A percentile compares a stretch with the other conserved stretches of the same genome.
Evolutionary conservation across 352 stramenopile species (phyloP).

Genomic region (Peronospora destructor): DNA sequence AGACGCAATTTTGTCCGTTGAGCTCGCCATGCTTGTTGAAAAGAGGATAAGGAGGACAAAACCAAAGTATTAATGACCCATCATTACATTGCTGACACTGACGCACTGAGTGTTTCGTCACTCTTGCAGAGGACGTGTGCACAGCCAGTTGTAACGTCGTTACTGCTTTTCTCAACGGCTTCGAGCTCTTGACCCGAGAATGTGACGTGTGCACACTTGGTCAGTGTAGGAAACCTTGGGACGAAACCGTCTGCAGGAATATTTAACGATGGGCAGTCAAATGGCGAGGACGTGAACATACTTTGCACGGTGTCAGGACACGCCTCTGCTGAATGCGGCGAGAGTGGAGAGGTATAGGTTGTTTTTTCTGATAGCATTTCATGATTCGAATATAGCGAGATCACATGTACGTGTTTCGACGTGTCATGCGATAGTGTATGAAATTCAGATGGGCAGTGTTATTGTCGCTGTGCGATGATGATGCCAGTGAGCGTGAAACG

Average conservation of each 20-base stretch:
- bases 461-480: neutral
- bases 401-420: constrained; percentile 1
- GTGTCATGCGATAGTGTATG: neutral
- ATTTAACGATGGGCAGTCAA: constrained; percentile 18
- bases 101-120: neutral
- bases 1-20: constrained; percentile 11
- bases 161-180: constrained; percentile 11
- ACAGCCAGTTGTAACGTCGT: constrained; percentile 7
- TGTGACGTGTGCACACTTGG: constrained; percentile 10
- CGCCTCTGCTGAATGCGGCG: constrained; percentile 3
- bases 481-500: constrained; percentile 1
- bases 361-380: neutral
- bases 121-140: constrained; percentile 9
- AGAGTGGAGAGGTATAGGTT: constrained; percentile 2
- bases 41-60: neutral
- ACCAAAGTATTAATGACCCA: constrained; percentile 21
- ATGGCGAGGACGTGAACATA: constrained; percentile 13
- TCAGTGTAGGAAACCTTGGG: neutral
- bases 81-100: neutral
- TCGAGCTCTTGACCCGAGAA: constrained; percentile 7
- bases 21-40: constrained; percentile 14
- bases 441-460: neutral
- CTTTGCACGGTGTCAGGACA: constrained; percentile 2
- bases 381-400: neutral
- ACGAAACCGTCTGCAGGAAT: neutral